phyloP scores from a whole-genome alignment of 2,329 filamentous ascomycete species.

The Pseudogymnoascus sp. region DNA sequence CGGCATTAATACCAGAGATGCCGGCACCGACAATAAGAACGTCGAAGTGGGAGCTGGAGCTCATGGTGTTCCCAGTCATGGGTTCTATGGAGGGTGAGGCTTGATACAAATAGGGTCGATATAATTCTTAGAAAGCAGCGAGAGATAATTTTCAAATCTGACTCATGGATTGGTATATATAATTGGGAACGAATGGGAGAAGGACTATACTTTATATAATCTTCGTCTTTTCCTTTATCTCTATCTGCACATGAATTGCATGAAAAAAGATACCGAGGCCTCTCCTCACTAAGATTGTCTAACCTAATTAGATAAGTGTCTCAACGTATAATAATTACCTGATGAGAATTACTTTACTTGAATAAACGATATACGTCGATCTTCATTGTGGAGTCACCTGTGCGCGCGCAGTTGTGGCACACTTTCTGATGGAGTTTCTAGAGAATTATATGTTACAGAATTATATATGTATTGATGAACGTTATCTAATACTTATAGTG shows the following conservation, averaged over 20 bases:
- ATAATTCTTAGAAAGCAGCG: background rate
- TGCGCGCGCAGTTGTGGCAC: too few relatives aligned
- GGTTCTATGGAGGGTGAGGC: background rate
- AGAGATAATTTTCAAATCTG: background rate
- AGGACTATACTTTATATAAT: background rate
- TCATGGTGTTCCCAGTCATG: background rate
- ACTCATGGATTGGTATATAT: background rate
- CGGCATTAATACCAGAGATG: conserved; percentile 63
- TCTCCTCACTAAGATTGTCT: background rate
- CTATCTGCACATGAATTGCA: background rate
- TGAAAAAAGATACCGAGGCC: background rate
- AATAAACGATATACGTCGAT: too few relatives aligned
- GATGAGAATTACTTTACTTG: too few relatives aligned
- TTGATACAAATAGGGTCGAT: background rate
- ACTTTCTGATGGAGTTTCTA: too few relatives aligned
- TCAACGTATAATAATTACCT: too few relatives aligned
- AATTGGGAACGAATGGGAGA: background rate
- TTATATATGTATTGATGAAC: too few relatives aligned
- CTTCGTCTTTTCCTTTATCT: background rate
- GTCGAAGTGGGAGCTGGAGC: conserved; percentile 27
- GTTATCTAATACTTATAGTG: too few relatives aligned
- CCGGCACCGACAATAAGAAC: conserved; percentile 60
- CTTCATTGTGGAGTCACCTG: too few relatives aligned
- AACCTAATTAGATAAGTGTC: background rate
- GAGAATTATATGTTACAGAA: too few relatives aligned